A percentile compares a stretch with the other conserved stretches of the same genome.
phyloP scores from a whole-genome alignment of 768 basidiomycete species.

The Candolleomyces aberdarensis region DNA sequence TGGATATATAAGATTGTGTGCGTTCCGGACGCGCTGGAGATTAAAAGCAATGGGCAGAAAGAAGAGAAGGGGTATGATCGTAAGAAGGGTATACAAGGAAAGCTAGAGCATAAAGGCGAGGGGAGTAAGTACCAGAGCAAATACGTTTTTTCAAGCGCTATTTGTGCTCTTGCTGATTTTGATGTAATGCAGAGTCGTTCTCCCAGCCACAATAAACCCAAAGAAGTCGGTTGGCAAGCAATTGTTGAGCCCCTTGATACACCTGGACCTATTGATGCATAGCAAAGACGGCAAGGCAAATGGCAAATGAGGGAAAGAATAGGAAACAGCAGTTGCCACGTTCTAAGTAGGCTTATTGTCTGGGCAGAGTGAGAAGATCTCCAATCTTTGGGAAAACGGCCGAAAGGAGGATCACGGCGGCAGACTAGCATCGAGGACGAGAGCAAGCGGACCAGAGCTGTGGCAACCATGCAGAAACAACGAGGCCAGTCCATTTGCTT shows the following conservation, averaged over 20 bases:
- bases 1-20: slow-evolving; percentile 10
- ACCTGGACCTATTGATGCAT: slow-evolving; percentile 3
- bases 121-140: slow-evolving; percentile 2
- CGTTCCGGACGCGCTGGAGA: slow-evolving; percentile 32
- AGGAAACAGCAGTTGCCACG: slow-evolving; percentile 17
- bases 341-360: slow-evolving; percentile 22
- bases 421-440: slow-evolving; percentile 5
- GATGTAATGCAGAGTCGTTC: slow-evolving; percentile 4
- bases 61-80: not conserved
- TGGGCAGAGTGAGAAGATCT: slow-evolving; percentile 26
- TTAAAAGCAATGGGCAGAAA: slow-evolving; percentile 3
- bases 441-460: slow-evolving; percentile 1
- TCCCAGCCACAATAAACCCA: slow-evolving; percentile 3
- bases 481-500: slow-evolving; percentile 21
- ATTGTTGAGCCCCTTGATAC: slow-evolving; percentile 1
- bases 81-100: slow-evolving; percentile 1
- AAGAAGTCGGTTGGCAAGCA: not conserved
- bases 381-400: slow-evolving; percentile 2
- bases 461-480: slow-evolving; percentile 28
- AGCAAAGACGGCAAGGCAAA: not conserved
- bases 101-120: slow-evolving; percentile 4
- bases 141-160: not conserved
- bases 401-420: slow-evolving; percentile 2
- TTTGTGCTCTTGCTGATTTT: slow-evolving; percentile 6
- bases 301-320: not conserved